Base-by-base conservation (phyloP, 768 basidiomycete genomes). In the Rhodosporidiobolus odoratus region DNA sequence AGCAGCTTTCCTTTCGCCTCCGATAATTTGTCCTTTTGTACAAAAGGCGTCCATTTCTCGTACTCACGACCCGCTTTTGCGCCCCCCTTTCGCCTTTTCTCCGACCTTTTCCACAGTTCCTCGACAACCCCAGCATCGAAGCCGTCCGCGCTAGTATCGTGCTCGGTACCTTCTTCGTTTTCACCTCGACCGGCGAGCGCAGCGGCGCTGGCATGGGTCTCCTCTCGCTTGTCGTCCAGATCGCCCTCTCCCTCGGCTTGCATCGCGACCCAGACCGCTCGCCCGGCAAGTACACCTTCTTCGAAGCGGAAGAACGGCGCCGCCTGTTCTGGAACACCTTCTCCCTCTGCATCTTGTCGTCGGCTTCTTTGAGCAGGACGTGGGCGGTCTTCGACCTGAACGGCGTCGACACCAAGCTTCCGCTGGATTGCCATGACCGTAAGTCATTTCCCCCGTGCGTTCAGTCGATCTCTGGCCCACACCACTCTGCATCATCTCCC, bases 131-230 rank as follows among this genome's bases (percentile, higher is more conserved):
- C 1, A 67, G 66, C 5, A 45, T 68, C 58, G 71, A 72, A 30
- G 62, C 66, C 19, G 71, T 72, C 21, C 54, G 71, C 23, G 71
- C 71, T 4, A 17, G 52, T 6, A 40, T 64, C 62, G 58, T 72
- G 23, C 50, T 72, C 48, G 58, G 58, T 15, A 72, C 71, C n/a
- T 72, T 64, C 62, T 72, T 72, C 71, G 71, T 72, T 53, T 72
- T 72, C 62, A 52, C 60, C 27, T 58, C 69, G 35, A 70, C 69
- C 4, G 69, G 69, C 40, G 69, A 70, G 45, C 57, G 69, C 47
- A 35, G 41, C 30, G 69, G 69, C n/a, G 69, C 69, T 37, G 69
- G 69, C 23, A 70, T 70, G 69, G 71, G 71, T 25, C 52, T 72
- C 3, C 66, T 72, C 27, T 72, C 71, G 17, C 66, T 72, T 38